A percentile compares a stretch with the other conserved stretches of the same genome.
phyloP scores from a whole-genome alignment of 1,139 yeast genomes.

The Nakaseomyces delphensis region DNA sequence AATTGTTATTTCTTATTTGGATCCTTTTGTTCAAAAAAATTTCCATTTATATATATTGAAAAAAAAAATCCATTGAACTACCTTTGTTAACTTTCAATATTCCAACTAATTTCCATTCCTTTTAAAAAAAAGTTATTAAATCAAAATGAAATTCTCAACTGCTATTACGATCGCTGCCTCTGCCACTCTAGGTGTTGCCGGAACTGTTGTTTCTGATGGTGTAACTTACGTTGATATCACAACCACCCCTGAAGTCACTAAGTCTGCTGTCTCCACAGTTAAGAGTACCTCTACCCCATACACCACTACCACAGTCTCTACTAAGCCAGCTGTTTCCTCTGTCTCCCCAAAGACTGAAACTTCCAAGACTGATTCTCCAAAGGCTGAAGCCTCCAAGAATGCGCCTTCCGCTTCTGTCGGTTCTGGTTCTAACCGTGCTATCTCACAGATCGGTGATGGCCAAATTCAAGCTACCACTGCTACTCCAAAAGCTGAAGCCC shows the following conservation, averaged over 20 bases:
- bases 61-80: not conserved
- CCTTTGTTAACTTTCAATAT: not conserved
- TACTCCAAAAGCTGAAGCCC: not conserved
- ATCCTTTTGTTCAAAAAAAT: too few species aligned
- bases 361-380: not conserved
- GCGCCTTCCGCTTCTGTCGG: not conserved
- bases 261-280: conserved; percentile 31
- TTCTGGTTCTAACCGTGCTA: not conserved
- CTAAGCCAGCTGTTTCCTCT: conserved; percentile 7
- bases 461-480: conserved; percentile 7
- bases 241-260: conserved; percentile 31
- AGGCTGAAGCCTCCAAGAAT: not conserved
- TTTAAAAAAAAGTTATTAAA: not conserved
- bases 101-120: conserved; percentile 7
- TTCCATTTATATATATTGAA: too few species aligned
- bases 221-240: conserved; percentile 31
- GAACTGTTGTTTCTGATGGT: conserved; percentile 18
- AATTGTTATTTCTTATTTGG: not conserved
- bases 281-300: conserved; percentile 30
- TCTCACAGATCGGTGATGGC: conserved; percentile 8
- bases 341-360: conserved; percentile 6
- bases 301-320: conserved; percentile 19
- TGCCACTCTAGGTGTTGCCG: conserved; percentile 11
- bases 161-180: conserved; percentile 16
- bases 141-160: conserved; percentile 19